Percentiles rank a stretch among this genome's conserved stretches.
phyloP scores from a whole-genome alignment of 805 yeast genomes.

The Monosporozyma aquatica region DNA sequence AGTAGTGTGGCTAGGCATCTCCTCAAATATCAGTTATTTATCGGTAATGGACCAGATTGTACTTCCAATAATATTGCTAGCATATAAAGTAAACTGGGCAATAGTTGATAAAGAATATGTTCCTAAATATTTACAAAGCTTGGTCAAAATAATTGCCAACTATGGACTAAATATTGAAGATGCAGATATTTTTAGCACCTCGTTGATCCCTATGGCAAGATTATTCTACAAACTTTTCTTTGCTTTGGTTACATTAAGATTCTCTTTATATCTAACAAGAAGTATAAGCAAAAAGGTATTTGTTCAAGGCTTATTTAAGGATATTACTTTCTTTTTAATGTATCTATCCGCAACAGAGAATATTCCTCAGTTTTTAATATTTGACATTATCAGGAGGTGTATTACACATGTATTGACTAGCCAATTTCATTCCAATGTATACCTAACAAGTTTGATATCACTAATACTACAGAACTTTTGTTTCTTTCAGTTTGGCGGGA shows the following conservation, averaged over 20 bases:
- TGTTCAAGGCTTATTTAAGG: slow-evolving; percentile 11
- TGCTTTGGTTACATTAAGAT: slow-evolving; percentile 10
- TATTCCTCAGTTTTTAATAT: slow-evolving; percentile 41
- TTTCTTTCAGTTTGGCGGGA: slow-evolving; percentile 82
- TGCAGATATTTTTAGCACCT: slow-evolving; percentile 26
- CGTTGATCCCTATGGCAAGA: slow-evolving; percentile 31
- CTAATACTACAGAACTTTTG: slow-evolving; percentile 62
- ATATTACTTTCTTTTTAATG: slow-evolving; percentile 35
- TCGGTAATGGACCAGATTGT: slow-evolving; percentile 36
- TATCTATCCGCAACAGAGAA: slow-evolving; percentile 43
- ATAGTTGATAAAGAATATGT: slow-evolving; percentile 45
- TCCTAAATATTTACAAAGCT: slow-evolving; percentile 32
- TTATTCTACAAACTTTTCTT: slow-evolving; percentile 26
- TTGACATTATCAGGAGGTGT: slow-evolving; percentile 20
- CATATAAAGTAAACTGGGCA: slow-evolving; percentile 49
- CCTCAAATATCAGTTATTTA: neutral
- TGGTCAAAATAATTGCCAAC: slow-evolving; percentile 13
- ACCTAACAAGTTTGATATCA: slow-evolving; percentile 12
- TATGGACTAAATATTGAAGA: slow-evolving; percentile 4
- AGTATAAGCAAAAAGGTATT: slow-evolving; percentile 8
- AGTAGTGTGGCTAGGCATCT: slow-evolving; percentile 18
- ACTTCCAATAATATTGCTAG: slow-evolving; percentile 40
- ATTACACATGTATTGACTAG: slow-evolving; percentile 7
- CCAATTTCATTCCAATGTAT: slow-evolving; percentile 8
- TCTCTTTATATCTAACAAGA: slow-evolving; percentile 29